Conservation (phyloP, 2,329 filamentous ascomycete species). For the Fonsecaea pedrosoi region DNA sequence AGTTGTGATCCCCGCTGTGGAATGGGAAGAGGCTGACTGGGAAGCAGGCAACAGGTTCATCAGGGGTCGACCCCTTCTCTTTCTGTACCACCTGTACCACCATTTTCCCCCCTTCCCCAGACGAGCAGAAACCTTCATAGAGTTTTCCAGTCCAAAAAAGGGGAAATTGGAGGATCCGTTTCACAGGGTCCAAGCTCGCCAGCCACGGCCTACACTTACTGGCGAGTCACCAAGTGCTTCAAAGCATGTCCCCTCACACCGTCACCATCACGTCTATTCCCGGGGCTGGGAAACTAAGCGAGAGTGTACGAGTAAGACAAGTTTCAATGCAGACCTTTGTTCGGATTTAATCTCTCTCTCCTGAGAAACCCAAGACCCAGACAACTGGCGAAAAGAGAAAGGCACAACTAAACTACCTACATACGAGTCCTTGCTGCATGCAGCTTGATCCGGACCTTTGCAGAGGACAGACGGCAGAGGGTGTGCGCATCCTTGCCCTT, state of each 20-base stretch:
- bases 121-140: not conserved
- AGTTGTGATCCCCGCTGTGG: not conserved
- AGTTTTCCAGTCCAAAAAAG: not conserved
- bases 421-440: not conserved
- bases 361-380: not conserved
- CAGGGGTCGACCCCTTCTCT: not conserved
- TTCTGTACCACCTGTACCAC: not conserved
- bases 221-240: not conserved
- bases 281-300: not conserved
- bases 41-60: not conserved
- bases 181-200: not conserved
- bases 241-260: not conserved
- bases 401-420: too few relatives aligned
- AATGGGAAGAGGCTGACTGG: not conserved
- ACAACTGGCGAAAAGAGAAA: too few relatives aligned
- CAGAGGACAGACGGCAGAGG: not conserved
- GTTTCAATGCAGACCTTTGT: not conserved
- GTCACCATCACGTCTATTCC: not conserved
- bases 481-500: not conserved
- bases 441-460: not conserved
- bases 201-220: not conserved
- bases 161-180: constrained; percentile 1
- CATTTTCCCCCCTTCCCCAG: not conserved
- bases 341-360: not conserved
- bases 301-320: not conserved